These are phyloP conservation scores for Boletus fagicola DNA, from an alignment of 768 basidiomycete species.

Conservation along the genomic window DNA sequence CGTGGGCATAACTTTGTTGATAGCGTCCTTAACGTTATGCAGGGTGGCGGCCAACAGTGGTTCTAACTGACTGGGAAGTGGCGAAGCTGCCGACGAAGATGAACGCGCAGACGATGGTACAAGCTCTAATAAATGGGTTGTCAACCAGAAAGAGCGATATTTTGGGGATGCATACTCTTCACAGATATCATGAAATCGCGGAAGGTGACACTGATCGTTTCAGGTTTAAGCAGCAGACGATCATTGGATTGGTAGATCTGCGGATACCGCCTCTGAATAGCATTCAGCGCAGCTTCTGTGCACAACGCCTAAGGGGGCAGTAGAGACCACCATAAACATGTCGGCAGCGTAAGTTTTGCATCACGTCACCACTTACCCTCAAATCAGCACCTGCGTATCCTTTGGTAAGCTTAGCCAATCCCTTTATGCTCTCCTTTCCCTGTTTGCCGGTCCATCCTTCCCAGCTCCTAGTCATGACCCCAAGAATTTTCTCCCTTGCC, in stretches of 20 bases:
- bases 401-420: slow-evolving; percentile 86
- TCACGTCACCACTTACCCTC: slow-evolving; percentile 52
- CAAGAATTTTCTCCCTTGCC: slow-evolving; percentile 84
- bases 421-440: slow-evolving; percentile 50
- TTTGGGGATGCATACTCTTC: slow-evolving; percentile 63
- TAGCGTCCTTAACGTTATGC: slow-evolving; percentile 65
- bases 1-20: slow-evolving; percentile 75
- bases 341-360: slow-evolving; percentile 1
- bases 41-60: slow-evolving; percentile 72
- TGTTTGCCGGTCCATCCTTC: slow-evolving; percentile 67
- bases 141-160: slow-evolving; percentile 1
- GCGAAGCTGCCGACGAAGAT: slow-evolving; percentile 78
- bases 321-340: slow-evolving; percentile 1
- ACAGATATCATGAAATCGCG: slow-evolving; percentile 97
- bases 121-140: slow-evolving; percentile 55
- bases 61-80: slow-evolving; percentile 80
- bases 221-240: slow-evolving; percentile 78
- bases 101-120: slow-evolving; percentile 95
- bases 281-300: slow-evolving; percentile 95
- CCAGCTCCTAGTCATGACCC: slow-evolving; percentile 91
- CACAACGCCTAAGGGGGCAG: slow-evolving; percentile 68
- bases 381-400: slow-evolving; percentile 98
- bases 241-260: slow-evolving; percentile 95
- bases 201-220: slow-evolving; percentile 78
- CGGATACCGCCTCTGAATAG: slow-evolving; percentile 92